Conservation (phyloP, 768 basidiomycete species). For the Naganishia vishniacii region DNA sequence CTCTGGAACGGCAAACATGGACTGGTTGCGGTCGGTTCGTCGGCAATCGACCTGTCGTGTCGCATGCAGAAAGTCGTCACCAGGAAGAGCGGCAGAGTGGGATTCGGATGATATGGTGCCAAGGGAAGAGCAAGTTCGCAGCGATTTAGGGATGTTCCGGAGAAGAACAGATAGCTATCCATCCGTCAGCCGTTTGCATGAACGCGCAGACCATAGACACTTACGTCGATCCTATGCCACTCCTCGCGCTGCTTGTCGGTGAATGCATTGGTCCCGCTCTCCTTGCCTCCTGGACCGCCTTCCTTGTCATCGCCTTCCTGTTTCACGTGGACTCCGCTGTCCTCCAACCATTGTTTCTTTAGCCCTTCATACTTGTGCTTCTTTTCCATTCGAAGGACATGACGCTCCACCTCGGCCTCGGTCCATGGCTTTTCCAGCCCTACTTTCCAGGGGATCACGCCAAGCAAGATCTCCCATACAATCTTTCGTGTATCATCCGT, state of each 20-base stretch:
- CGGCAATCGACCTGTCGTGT: slow-evolving; percentile 95
- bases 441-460: slow-evolving; percentile 74
- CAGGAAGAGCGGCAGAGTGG: background rate
- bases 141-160: slow-evolving; percentile 11
- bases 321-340: slow-evolving; percentile 2
- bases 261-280: slow-evolving; percentile 40
- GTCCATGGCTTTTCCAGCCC: slow-evolving; percentile 56
- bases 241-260: slow-evolving; percentile 68
- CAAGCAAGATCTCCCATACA: slow-evolving; percentile 86
- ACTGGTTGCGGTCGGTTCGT: slow-evolving; percentile 88
- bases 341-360: slow-evolving; percentile 74
- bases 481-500: slow-evolving; percentile 55
- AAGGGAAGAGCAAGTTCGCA: background rate
- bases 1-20: slow-evolving; percentile 62
- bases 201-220: slow-evolving; percentile 6
- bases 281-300: slow-evolving; percentile 32
- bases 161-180: slow-evolving; percentile 16
- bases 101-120: slow-evolving; percentile 18
- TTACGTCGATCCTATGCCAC: slow-evolving; percentile 48
- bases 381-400: slow-evolving; percentile 49
- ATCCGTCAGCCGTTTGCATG: background rate
- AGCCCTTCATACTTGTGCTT: slow-evolving; percentile 58
- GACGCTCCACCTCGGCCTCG: slow-evolving; percentile 61
- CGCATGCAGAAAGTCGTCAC: slow-evolving; percentile 57
- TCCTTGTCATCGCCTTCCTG: slow-evolving; percentile 65